A percentile compares a stretch with the other conserved stretches of the same genome.
Conservation (phyloP, 208 protist species). For the Angomonas ambiguus region DNA sequence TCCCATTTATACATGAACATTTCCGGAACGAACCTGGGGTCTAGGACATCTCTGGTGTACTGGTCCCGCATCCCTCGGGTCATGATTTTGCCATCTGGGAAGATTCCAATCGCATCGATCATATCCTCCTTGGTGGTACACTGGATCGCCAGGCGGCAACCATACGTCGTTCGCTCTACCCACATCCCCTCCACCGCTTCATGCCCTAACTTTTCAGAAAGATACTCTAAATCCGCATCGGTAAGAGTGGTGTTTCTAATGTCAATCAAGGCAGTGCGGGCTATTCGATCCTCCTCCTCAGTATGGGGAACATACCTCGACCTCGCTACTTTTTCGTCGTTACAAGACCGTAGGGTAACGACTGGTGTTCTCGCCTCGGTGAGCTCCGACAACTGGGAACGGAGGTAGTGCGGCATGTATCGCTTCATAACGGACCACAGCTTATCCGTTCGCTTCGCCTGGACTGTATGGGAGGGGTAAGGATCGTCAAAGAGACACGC, state of each 20-base stretch:
- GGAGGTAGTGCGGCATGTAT: conserved; percentile 81
- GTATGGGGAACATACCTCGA: conserved; percentile 73
- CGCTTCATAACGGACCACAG: conserved; percentile 86
- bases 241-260: conserved; percentile 66
- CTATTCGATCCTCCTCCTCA: conserved; percentile 80
- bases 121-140: conserved; percentile 68
- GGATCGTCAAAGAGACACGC: conserved; percentile 88
- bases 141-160: conserved; percentile 79
- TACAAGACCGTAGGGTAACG: conserved; percentile 74
- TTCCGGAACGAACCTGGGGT: conserved; percentile 77
- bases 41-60: conserved; percentile 84
- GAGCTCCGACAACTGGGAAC: conserved; percentile 61
- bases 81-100: conserved; percentile 86
- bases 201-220: conserved; percentile 71
- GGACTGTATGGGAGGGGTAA: conserved; percentile 70
- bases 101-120: conserved; percentile 85
- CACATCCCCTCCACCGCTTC: conserved; percentile 81
- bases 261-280: conserved; percentile 79
- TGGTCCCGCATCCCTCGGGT: conserved; percentile 82
- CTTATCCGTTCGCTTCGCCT: conserved; percentile 82
- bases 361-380: conserved; percentile 84
- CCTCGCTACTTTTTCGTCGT: conserved; percentile 77
- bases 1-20: conserved; percentile 91
- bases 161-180: conserved; percentile 84
- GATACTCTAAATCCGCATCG: conserved; percentile 76